These are phyloP conservation scores for Crithidia sp. DNA, from an alignment of 208 protist species.

Conservation along the genomic window DNA sequence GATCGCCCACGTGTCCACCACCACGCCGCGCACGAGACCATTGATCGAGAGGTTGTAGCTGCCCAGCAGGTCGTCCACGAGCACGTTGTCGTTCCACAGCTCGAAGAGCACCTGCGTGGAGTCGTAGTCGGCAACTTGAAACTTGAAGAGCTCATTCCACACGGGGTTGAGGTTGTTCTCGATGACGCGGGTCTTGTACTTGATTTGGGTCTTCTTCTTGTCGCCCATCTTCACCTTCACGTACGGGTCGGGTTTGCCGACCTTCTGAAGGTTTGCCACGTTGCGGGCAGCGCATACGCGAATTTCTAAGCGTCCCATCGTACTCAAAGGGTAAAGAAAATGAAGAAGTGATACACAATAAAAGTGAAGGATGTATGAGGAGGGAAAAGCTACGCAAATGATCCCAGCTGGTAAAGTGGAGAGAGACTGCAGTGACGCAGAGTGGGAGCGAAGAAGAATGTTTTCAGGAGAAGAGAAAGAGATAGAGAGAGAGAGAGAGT, in stretches of 20 bases:
- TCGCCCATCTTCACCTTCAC: constrained; percentile 50
- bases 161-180: constrained; percentile 60
- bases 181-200: constrained; percentile 56
- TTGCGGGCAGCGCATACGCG: constrained; percentile 70
- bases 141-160: constrained; percentile 76
- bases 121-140: constrained; percentile 64
- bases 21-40: constrained; percentile 56
- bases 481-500: background rate
- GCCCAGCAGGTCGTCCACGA: constrained; percentile 59
- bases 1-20: constrained; percentile 64
- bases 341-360: constrained; percentile 3
- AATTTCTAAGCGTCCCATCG: constrained; percentile 64
- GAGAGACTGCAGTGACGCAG: too few relatives aligned
- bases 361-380: background rate
- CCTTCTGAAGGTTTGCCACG: constrained; percentile 56
- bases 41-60: constrained; percentile 62
- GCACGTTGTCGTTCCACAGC: constrained; percentile 67
- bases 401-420: too few relatives aligned
- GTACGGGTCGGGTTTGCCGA: constrained; percentile 68
- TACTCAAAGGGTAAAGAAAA: background rate
- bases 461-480: background rate
- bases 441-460: too few relatives aligned
- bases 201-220: constrained; percentile 36
- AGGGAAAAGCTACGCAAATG: too few relatives aligned
- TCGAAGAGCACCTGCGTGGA: constrained; percentile 54